Evolutionary conservation across 768 basidiomycete genomes (phyloP).

Genomic region (Astraeus odoratus): DNA sequence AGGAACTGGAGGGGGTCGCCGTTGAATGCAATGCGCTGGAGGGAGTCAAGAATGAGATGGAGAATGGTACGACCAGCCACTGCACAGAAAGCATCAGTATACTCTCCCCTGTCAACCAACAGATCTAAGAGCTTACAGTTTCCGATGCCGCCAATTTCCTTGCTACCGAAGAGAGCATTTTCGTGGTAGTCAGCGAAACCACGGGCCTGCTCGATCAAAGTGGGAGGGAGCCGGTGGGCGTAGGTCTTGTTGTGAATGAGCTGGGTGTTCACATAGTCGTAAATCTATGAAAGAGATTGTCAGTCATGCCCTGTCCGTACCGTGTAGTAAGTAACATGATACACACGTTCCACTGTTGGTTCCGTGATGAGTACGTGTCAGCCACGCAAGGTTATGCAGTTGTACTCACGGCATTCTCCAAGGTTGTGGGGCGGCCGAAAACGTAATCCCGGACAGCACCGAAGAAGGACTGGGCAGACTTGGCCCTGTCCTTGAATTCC

Average conservation of each 20-base stretch:
- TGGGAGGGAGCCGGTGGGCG: slow-evolving; percentile 74
- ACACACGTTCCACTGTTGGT: slow-evolving; percentile 63
- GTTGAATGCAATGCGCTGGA: slow-evolving; percentile 74
- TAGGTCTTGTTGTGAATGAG: slow-evolving; percentile 79
- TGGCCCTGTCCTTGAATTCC: slow-evolving; percentile 56
- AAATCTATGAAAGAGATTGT: slow-evolving; percentile 38
- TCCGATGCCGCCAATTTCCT: slow-evolving; percentile 57
- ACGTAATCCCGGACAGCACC: slow-evolving; percentile 59
- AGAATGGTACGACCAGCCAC: slow-evolving; percentile 81
- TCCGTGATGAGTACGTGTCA: slow-evolving; percentile 6
- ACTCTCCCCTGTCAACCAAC: too few relatives aligned
- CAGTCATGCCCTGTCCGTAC: not conserved
- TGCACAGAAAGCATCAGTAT: slow-evolving; percentile 24
- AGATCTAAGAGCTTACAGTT: slow-evolving; percentile 62
- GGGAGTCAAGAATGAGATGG: slow-evolving; percentile 60
- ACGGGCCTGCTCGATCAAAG: slow-evolving; percentile 65
- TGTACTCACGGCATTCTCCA: slow-evolving; percentile 60
- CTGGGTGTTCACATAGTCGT: slow-evolving; percentile 71
- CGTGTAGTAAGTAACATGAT: not conserved
- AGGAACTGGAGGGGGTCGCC: slow-evolving; percentile 75
- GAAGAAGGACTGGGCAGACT: slow-evolving; percentile 62
- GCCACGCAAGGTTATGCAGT: slow-evolving; percentile 1
- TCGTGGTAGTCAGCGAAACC: slow-evolving; percentile 78
- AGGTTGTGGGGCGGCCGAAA: slow-evolving; percentile 56
- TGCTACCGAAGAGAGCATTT: slow-evolving; percentile 61